Percentiles rank a stretch among this genome's conserved stretches.
These are phyloP conservation scores for Myxozyma nipponensis DNA, from an alignment of 805 yeast species.

Conservation along the genomic window DNA sequence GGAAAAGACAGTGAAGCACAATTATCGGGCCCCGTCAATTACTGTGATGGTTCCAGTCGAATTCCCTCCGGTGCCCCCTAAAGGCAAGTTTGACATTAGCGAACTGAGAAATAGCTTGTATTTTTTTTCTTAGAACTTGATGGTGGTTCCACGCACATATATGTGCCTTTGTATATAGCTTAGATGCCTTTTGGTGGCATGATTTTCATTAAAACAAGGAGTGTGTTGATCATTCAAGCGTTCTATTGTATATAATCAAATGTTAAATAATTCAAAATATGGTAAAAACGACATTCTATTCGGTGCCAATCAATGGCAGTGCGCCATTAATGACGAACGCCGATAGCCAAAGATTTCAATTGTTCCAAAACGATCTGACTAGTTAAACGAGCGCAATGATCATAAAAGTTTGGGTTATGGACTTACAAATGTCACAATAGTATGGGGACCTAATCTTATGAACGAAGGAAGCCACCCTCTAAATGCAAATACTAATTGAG, in stretches of 20 bases:
- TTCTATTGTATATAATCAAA: too few relatives aligned
- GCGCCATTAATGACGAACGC: constrained; percentile 9
- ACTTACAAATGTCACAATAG: constrained; percentile 40
- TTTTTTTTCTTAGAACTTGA: constrained; percentile 51
- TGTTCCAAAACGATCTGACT: constrained; percentile 37
- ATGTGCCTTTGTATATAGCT: not conserved
- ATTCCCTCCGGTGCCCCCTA: constrained; percentile 29
- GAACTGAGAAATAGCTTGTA: constrained; percentile 69
- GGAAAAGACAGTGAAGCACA: too few relatives aligned
- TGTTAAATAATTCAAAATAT: too few relatives aligned
- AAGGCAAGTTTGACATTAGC: constrained; percentile 76
- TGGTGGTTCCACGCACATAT: not conserved
- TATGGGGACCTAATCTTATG: constrained; percentile 73
- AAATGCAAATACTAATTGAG: constrained; percentile 59
- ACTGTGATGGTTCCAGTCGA: constrained; percentile 14
- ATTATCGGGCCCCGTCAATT: not conserved
- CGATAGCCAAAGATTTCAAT: constrained; percentile 36
- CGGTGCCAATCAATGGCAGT: not conserved
- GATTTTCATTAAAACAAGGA: too few relatives aligned
- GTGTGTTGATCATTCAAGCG: too few relatives aligned
- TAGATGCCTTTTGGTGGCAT: too few relatives aligned
- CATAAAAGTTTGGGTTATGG: not conserved
- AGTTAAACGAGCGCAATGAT: not conserved
- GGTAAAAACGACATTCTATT: too few relatives aligned
- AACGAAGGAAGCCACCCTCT: constrained; percentile 91